A percentile compares a stretch with the other conserved stretches of the same genome.
Conservation (phyloP, 1,284 basidiomycete species). For the Leccinum subspadiceum region DNA sequence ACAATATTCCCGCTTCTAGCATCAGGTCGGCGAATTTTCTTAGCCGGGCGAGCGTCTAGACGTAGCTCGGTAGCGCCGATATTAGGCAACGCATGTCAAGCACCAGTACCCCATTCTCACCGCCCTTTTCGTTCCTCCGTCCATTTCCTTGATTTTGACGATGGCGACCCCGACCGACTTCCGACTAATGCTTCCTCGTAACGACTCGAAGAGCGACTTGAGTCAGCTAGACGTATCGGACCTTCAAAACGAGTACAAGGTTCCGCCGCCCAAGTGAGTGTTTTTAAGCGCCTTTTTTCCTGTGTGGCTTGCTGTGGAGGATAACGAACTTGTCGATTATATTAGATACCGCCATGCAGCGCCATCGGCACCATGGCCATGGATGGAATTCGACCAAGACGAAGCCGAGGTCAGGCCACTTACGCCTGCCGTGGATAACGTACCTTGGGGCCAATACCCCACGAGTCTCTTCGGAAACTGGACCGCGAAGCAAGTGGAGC, state of each 20-base stretch:
- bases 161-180: not conserved
- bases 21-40: not conserved
- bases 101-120: not conserved
- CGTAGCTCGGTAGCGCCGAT: conserved; percentile 2
- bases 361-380: conserved; percentile 39
- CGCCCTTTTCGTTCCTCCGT: not conserved
- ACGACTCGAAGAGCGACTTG: not conserved
- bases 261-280: conserved; percentile 24
- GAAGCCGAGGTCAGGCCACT: conserved; percentile 12
- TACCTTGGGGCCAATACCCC: conserved; percentile 40
- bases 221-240: conserved; percentile 14
- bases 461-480: conserved; percentile 52
- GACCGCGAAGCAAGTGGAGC: conserved; percentile 42
- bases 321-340: not conserved
- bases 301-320: not conserved
- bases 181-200: not conserved
- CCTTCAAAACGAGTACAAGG: conserved; percentile 6
- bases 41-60: conserved; percentile 5
- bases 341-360: conserved; percentile 36
- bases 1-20: not conserved
- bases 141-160: not conserved
- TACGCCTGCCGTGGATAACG: not conserved
- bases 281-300: not conserved
- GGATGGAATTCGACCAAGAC: conserved; percentile 35
- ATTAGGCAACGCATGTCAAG: conserved; percentile 4